Evolutionary conservation across 352 stramenopile species (phyloP).

Genomic region (Phytophthora lateralis): DNA sequence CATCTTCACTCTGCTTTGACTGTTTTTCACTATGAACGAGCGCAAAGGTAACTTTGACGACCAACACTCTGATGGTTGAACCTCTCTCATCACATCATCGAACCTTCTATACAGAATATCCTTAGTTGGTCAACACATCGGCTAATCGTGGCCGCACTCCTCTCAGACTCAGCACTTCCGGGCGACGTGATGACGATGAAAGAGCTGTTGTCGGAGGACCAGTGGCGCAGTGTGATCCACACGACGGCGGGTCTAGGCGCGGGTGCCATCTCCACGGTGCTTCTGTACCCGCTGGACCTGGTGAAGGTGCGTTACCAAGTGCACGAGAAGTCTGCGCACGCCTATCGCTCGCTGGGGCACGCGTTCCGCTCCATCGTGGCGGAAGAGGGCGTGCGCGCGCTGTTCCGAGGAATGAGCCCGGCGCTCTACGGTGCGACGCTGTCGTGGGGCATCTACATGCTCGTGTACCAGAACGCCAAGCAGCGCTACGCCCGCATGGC

Average conservation of each 20-base stretch:
- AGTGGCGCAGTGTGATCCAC: constrained; percentile 74
- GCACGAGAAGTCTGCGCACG: constrained; percentile 81
- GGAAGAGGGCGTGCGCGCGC: constrained; percentile 86
- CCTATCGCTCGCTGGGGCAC: constrained; percentile 74
- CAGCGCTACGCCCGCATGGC: constrained; percentile 73
- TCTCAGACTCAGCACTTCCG: not conserved
- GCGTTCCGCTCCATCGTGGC: constrained; percentile 76
- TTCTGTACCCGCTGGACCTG: constrained; percentile 97
- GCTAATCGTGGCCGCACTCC: constrained; percentile 22
- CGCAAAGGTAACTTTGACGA: constrained; percentile 13
- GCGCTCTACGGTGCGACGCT: constrained; percentile 95
- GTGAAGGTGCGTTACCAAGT: constrained; percentile 98
- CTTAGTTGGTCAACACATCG: constrained; percentile 1
- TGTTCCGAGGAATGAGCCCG: constrained; percentile 95
- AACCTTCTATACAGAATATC: constrained; percentile 9
- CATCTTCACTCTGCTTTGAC: constrained; percentile 4
- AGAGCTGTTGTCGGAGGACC: constrained; percentile 59
- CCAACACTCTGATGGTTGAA: constrained; percentile 29
- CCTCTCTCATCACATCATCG: not conserved
- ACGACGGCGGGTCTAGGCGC: constrained; percentile 72
- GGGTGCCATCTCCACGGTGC: constrained; percentile 77
- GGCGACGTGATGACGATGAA: constrained; percentile 38
- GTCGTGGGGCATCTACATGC: constrained; percentile 99
- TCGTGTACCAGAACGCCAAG: constrained; percentile 98
- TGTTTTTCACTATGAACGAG: constrained; percentile 2